Conservation (phyloP, 2,329 filamentous ascomycete genomes). For the Shiraia sp. region DNA sequence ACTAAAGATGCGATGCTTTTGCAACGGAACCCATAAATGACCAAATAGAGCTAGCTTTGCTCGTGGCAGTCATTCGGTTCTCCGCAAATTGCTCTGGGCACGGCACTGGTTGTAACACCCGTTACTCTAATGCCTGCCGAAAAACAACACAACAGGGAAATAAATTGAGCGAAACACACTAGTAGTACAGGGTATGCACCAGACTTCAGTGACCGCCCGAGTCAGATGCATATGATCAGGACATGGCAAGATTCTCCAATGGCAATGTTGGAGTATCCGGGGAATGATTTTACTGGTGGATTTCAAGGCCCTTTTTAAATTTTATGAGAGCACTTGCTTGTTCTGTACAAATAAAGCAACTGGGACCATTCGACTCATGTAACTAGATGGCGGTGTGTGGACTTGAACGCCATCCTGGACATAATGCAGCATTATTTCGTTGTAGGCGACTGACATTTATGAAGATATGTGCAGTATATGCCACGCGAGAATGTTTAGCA, state of each 20-base stretch:
- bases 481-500: conserved; percentile 23
- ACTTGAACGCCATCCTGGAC: no score
- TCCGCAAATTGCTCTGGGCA: conserved; percentile 1
- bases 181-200: conserved; percentile 15
- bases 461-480: no score
- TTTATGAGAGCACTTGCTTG: no score
- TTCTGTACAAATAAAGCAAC: no score
- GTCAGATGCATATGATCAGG: background rate
- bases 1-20: conserved; percentile 13
- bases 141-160: conserved; percentile 30
- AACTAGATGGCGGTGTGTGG: no score
- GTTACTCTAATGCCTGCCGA: conserved; percentile 20
- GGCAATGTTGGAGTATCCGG: background rate
- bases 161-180: conserved; percentile 40
- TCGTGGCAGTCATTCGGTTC: background rate
- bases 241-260: background rate
- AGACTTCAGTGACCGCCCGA: conserved; percentile 12
- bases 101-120: conserved; percentile 23
- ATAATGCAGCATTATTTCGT: no score
- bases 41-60: conserved; percentile 20
- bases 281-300: background rate
- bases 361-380: no score
- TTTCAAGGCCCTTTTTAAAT: conserved; percentile 4
- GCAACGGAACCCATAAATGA: conserved; percentile 19
- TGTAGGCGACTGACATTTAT: no score